Conservation (phyloP, 139 green algal species). For the Pycnococcus provasolii region DNA sequence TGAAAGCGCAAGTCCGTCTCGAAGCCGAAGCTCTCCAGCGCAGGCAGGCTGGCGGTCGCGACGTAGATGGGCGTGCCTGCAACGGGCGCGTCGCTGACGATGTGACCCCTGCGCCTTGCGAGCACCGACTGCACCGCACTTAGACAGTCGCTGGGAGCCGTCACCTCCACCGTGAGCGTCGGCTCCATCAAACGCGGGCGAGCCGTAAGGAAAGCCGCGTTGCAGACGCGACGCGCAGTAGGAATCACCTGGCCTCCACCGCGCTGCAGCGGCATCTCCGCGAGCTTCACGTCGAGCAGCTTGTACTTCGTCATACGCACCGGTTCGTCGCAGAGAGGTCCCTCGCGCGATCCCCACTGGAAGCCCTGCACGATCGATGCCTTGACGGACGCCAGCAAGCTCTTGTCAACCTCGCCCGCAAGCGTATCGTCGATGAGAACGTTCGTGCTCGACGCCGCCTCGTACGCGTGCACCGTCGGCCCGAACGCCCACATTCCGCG, state of each 20-base stretch:
- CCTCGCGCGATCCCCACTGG: conserved; percentile 91
- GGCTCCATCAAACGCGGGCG: conserved; percentile 95
- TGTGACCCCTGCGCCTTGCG: conserved; percentile 86
- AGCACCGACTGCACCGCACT: conserved; percentile 90
- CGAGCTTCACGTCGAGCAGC: conserved; percentile 61
- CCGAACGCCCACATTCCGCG: conserved; percentile 94
- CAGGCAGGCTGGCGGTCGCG: conserved; percentile 72
- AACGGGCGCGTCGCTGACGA: conserved; percentile 38
- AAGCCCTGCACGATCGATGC: conserved; percentile 88
- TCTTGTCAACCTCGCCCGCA: conserved; percentile 81
- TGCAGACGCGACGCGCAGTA: conserved; percentile 74
- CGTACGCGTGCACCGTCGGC: conserved; percentile 22
- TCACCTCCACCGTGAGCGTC: conserved; percentile 54
- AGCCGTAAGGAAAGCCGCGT: conserved; percentile 93
- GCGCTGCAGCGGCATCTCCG: conserved; percentile 59
- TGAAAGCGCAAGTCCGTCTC: conserved; percentile 96
- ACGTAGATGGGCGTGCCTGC: conserved; percentile 45
- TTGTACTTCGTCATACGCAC: conserved; percentile 97
- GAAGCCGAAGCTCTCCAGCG: conserved; percentile 95
- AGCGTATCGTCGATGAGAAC: conserved; percentile 91
- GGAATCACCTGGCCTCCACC: conserved; percentile 91
- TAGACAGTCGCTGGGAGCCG: conserved; percentile 81
- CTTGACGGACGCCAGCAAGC: conserved; percentile 61
- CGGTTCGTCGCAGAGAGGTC: conserved; percentile 94
- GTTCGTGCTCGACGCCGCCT: conserved; percentile 67